Evolutionary conservation across 306 rosid species (phyloP), one percentile per base, ranked within the genome.

Genomic region (Lagenaria siceraria): DNA sequence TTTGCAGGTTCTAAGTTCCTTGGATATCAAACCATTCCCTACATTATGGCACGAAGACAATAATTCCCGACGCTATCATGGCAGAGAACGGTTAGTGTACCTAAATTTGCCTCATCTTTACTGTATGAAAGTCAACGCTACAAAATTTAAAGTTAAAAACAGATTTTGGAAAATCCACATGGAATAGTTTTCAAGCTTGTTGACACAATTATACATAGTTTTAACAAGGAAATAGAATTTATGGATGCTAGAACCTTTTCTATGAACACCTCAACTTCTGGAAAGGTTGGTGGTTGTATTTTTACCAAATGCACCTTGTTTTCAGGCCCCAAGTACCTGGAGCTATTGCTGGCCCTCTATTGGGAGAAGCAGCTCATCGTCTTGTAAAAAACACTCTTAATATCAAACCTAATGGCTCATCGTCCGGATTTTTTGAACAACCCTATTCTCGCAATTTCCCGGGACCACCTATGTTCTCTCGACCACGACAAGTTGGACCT

Each of bases 311-410:
- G 72, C 72, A 19, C 17, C 21, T 24, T 14, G 25, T 70, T 72
- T 63, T 78, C 90, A 95, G 99, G 90, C 88, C 86, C 54, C 92
- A 85, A 75, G 87, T 89, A 79, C 93, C 89, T 40, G 97, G 97
- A 75, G 90, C 97, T 59, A 95, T 92, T 29, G 93, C 89, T 38
- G 99, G 99, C 75, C 80, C 86, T 79, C 87, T 84, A 58, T 84
- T 95, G 85, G 99, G 99, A 84, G 97, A 89, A 82, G 99, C 96
- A 49, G 99, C 99, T 58, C 97, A 90, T 77, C 97, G 99, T 55
- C 97, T 95, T 51, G 92, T 95, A 72, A 95, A 89, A 87, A 90
- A 87, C 83, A 80, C 97, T 25, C 96, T 95, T 15, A 90, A 88
- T 78, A 74, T 92, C 36, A 89, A 72, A 83, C 38, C 78, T 46